Evolutionary conservation across 441 rosid genomes (phyloP).

Genomic region (Populus hybrid): DNA sequence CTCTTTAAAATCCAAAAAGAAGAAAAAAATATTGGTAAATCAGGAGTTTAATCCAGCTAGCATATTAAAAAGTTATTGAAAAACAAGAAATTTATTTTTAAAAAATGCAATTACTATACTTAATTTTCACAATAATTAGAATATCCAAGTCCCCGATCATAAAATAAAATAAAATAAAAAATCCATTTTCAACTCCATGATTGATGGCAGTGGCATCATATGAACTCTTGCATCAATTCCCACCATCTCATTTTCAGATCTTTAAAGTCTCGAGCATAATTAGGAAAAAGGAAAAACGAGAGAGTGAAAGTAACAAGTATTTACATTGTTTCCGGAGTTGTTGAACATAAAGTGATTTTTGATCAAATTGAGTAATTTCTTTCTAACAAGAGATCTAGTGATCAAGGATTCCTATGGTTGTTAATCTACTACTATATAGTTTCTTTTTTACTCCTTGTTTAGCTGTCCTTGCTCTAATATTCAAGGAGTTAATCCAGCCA

Average conservation of each 20-base stretch:
- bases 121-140: too few relatives aligned
- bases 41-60: too few relatives aligned
- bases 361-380: background rate
- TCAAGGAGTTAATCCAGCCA: background rate
- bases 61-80: too few relatives aligned
- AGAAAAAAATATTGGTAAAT: too few relatives aligned
- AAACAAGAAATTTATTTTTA: too few relatives aligned
- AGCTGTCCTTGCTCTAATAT: background rate
- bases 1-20: too few relatives aligned
- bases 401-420: background rate
- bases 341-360: background rate
- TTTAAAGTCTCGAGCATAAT: background rate
- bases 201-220: too few relatives aligned
- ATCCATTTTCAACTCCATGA: too few relatives aligned
- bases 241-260: background rate
- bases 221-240: background rate
- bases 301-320: background rate
- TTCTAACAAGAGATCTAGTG: background rate
- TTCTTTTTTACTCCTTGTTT: background rate
- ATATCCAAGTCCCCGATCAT: too few relatives aligned
- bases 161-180: too few relatives aligned
- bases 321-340: background rate
- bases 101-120: too few relatives aligned
- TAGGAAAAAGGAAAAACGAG: background rate
- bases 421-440: background rate